A percentile compares a stretch with the other conserved stretches of the same genome.
phyloP scores from a whole-genome alignment of 495 filamentous ascomycete genomes.

The Tuber melanosporum region DNA sequence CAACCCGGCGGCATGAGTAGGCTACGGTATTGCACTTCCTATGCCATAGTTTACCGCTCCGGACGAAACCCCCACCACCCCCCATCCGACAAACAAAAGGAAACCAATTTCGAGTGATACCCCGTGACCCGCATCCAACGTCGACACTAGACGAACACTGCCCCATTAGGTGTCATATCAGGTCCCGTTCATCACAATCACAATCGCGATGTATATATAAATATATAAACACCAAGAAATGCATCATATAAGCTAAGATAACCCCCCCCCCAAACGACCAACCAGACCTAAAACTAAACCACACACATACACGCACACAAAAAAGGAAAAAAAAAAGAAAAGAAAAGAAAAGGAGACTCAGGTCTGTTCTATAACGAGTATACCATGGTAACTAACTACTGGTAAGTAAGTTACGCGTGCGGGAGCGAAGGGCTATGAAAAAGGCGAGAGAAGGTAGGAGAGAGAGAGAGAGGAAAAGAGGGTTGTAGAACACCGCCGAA shows the following conservation, averaged over 20 bases:
- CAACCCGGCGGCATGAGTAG: no score
- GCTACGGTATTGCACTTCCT: neutral
- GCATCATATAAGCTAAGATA: neutral
- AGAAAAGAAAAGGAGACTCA: neutral
- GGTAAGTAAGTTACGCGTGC: neutral
- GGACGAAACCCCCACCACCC: no score
- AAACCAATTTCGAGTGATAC: neutral
- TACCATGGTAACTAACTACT: neutral
- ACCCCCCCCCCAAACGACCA: neutral
- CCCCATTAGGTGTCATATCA: neutral
- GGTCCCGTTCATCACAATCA: neutral
- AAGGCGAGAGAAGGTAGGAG: neutral
- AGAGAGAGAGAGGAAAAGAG: neutral
- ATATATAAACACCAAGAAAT: neutral
- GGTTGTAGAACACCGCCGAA: neutral
- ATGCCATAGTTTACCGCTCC: no score
- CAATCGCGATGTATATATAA: neutral
- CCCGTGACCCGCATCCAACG: neutral
- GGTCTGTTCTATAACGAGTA: neutral
- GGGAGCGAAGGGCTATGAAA: neutral
- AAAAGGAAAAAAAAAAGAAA: neutral
- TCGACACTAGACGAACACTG: neutral
- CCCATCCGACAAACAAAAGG: neutral
- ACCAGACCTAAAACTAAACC: neutral
- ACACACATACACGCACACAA: neutral